Conservation (phyloP, 257 asterid species). For the Nicotiana obtusifolia region DNA sequence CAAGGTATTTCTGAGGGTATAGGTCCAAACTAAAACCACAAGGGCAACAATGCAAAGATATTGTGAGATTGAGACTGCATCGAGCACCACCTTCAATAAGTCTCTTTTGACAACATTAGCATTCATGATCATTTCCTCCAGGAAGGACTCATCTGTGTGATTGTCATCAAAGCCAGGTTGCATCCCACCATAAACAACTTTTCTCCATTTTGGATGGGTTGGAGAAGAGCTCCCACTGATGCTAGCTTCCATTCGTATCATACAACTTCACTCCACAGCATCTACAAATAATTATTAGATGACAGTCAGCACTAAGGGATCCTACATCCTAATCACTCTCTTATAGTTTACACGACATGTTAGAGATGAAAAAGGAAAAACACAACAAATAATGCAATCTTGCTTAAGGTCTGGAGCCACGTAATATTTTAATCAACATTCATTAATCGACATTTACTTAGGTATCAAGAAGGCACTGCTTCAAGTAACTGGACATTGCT, state of each 20-base stretch:
- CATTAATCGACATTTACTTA: not conserved
- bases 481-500: not conserved
- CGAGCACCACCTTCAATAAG: constrained; percentile 75
- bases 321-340: not conserved
- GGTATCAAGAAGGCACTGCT: not conserved
- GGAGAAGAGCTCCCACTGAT: constrained; percentile 33
- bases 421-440: not conserved
- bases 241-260: constrained; percentile 38
- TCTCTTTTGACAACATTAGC: constrained; percentile 90
- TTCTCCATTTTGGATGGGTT: constrained; percentile 55
- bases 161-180: constrained; percentile 92
- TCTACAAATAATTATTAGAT: not conserved
- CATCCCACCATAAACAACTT: constrained; percentile 91
- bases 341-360: not conserved
- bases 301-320: not conserved
- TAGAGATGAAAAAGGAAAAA: not conserved
- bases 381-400: not conserved
- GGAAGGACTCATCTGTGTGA: constrained; percentile 81
- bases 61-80: constrained; percentile 80
- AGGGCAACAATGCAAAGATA: constrained; percentile 79
- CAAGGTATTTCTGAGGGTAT: constrained; percentile 57
- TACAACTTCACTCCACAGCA: not conserved
- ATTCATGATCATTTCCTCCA: constrained; percentile 92
- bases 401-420: not conserved
- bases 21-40: constrained; percentile 84